Base-by-base conservation (phyloP, 2,329 filamentous ascomycete species). In the Claviceps pazoutovae region DNA sequence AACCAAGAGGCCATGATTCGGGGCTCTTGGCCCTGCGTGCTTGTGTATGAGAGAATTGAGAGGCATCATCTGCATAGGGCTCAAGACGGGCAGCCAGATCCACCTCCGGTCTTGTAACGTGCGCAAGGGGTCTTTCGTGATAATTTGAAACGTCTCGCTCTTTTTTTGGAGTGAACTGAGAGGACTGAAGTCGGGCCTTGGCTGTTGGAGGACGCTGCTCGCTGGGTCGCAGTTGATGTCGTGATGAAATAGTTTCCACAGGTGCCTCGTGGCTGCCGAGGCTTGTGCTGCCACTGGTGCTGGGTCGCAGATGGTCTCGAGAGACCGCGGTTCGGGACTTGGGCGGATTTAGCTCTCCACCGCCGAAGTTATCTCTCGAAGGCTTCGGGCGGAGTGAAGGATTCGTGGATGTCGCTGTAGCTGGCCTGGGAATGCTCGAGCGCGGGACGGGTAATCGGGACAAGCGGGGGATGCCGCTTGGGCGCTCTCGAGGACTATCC, bases 311-410 rank as follows among this genome's bases (percentile, higher is more conserved):
- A 54, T 65, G 69, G 53, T 67, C 66, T 51, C 68, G 64, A 3
- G 73, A 72, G 46, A 67, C 50, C n/a, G 68, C 60, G 26, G 66
- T 54, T 34, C 71, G 68, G 13, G 74, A 62, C 51, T 69, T 69
- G 16, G 71, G 68, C 46, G 66, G 67, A 53, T 66, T 66, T 44
- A 71, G 56, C 30, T 68, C 66, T 19, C 59, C 60, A 43, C 51
- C 56, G 5, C 55, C 51, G 7, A 58, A 50, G 19, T 41, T 44
- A 23, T 53, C 50, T 30, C 48, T 42, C 9, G 48, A 53, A n/a
- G 42, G n/a, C 45, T 36, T 47, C 6, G 50, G 6, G 3, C 34
- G 42, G n/a, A 50, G 19, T 14, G 41, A 37, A 16, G 51, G 38
- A 4, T 64, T 62, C 3, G 62, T 49, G 1, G 63, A 63, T 16